Percentiles rank a stretch among this genome's conserved stretches.
These are phyloP conservation scores for Rhodotorula sp. DNA, from an alignment of 1,284 basidiomycete species.

Conservation along the genomic window DNA sequence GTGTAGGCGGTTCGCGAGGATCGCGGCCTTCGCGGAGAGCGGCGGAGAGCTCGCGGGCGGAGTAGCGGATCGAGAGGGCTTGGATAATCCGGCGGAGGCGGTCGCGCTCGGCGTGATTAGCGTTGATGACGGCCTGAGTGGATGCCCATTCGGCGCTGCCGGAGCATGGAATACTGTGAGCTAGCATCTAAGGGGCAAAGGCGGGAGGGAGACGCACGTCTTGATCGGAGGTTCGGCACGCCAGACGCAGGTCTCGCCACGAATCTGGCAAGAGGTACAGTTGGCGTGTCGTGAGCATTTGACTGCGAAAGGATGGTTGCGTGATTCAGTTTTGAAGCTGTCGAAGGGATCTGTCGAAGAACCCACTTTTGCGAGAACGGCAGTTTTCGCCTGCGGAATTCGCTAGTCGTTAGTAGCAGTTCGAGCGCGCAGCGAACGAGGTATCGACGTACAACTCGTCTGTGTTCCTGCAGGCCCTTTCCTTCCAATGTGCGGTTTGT, in stretches of 20 bases:
- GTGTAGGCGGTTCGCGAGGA: neutral
- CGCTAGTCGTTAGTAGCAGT: neutral
- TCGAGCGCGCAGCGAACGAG: accelerated
- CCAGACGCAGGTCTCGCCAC: constrained; percentile 14
- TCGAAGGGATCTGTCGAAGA: too few relatives aligned
- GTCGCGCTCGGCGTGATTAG: neutral
- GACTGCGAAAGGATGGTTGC: neutral
- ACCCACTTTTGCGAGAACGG: constrained; percentile 7
- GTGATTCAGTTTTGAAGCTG: neutral
- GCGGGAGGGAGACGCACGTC: neutral
- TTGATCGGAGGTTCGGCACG: neutral
- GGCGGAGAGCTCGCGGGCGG: neutral
- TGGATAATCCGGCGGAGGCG: constrained; percentile 1
- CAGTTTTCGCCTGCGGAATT: constrained; percentile 7
- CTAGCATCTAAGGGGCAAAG: neutral
- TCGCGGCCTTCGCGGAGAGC: neutral
- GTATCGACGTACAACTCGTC: constrained; percentile 2
- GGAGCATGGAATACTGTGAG: too few relatives aligned
- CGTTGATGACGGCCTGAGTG: neutral
- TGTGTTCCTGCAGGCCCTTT: neutral
- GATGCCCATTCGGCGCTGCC: neutral
- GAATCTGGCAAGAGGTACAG: neutral
- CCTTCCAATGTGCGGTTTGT: neutral
- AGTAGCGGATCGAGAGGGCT: constrained; percentile 3
- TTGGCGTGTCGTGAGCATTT: constrained; percentile 2